Evolutionary conservation across 495 filamentous ascomycete genomes (phyloP), one percentile per base, ranked within the genome.

Genomic region (Penicillium waksmanii): DNA sequence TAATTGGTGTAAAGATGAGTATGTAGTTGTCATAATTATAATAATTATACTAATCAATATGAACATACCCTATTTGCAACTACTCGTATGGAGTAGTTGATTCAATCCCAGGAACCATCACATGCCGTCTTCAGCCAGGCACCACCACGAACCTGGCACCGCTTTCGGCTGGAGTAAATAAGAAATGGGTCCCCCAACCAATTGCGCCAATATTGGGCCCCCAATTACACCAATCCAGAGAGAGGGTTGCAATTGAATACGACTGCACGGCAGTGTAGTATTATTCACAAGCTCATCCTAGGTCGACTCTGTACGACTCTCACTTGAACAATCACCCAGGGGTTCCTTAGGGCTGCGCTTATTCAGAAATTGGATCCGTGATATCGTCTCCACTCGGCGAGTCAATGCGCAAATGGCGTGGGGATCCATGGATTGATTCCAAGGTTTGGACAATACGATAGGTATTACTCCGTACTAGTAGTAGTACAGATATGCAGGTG

Each of bases 121-220:
- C 46, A 48, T 48, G 46, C 46, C 46, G 46, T 48, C 15, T 48
- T 23, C 46, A 48, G 46, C 46, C 46, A 48, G 19, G 18, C 8
- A 48, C 19, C 10, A 19, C 21, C 44, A 15, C 44, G 5, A 10
- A 10, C 34, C 34, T 31, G 27, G 27, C 27, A 31, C 43, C 18
- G 43, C 18, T 46, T 46, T 46, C 17, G 43, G 43, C 43, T n/a
- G 19, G 15, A 48, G 46, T 48, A 48, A 48, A 48, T 19, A 46
- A 46, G 9, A 46, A 21, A 46, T 21, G 43, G 43, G 9, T 21
- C 43, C 43, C 43, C 43, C 43, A 46, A 46, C 43, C 43, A 46
- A 46, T 46, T 46, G 43, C 12, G 3, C 17, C 18, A 46, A 46
- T 10, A 17, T 46, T 46, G 8, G 43, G 6, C 43, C 10, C 27